These are phyloP conservation scores for Microthlaspi erraticum DNA, from an alignment of 345 rosid species.

Conservation along the genomic window DNA sequence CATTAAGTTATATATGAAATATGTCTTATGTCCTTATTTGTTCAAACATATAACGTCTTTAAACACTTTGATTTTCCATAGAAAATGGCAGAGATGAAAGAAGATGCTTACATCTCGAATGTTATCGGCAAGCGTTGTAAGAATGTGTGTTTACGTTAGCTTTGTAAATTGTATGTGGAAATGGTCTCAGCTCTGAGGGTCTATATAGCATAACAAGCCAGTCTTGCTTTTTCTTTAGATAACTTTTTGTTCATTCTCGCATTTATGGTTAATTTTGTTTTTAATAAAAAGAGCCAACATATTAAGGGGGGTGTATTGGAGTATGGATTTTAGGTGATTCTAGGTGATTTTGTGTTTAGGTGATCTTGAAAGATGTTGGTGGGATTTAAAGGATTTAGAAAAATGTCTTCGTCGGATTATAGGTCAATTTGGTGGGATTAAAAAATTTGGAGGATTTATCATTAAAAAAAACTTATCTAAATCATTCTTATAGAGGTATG, in stretches of 20 bases:
- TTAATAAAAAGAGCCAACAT: too few species aligned
- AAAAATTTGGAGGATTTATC: too few species aligned
- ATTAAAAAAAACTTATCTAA: too few species aligned
- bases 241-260: not conserved
- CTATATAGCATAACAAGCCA: constrained; percentile 16
- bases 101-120: constrained; percentile 26
- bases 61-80: not conserved
- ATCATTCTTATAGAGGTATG: too few species aligned
- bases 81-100: constrained; percentile 7
- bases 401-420: too few species aligned
- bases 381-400: too few species aligned
- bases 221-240: not conserved
- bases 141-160: constrained; percentile 12
- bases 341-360: too few species aligned
- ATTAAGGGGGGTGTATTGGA: too few species aligned
- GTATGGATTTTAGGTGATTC: too few species aligned
- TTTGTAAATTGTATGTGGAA: constrained; percentile 13
- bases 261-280: too few species aligned
- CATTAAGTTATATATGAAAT: not conserved
- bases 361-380: too few species aligned
- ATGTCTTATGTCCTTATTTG: not conserved
- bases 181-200: constrained; percentile 5
- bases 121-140: not conserved
- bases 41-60: not conserved
- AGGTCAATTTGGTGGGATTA: too few species aligned